These are phyloP conservation scores for Globisporangium megalacanthum DNA, from an alignment of 352 stramenopile genomes.

Conservation along the genomic window DNA sequence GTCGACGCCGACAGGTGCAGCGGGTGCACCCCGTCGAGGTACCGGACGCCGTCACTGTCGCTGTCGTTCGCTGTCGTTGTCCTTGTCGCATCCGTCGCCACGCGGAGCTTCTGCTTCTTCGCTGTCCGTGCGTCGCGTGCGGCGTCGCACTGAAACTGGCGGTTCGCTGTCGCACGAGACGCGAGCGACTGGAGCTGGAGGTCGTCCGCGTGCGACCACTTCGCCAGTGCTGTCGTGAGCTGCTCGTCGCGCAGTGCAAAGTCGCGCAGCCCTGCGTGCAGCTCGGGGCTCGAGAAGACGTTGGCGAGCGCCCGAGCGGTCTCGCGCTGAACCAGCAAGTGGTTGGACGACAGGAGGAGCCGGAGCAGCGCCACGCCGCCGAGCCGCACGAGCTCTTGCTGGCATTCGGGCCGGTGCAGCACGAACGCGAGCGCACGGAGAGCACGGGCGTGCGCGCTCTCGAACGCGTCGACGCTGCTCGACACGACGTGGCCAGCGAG, in stretches of 20 bases:
- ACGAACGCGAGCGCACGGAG: slow-evolving; percentile 61
- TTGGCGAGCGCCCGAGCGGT: slow-evolving; percentile 62
- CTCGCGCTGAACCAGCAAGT: slow-evolving; percentile 45
- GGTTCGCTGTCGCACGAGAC: slow-evolving; percentile 52
- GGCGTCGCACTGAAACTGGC: slow-evolving; percentile 11
- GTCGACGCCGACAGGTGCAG: slow-evolving; percentile 42
- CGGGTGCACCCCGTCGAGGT: slow-evolving; percentile 66
- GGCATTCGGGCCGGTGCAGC: slow-evolving; percentile 41
- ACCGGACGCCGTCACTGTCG: slow-evolving; percentile 30
- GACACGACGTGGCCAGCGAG: slow-evolving; percentile 25
- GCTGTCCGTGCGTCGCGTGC: neutral
- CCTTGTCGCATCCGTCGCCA: neutral
- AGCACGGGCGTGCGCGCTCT: slow-evolving; percentile 49
- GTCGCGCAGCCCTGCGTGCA: slow-evolving; percentile 24
- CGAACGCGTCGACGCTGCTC: slow-evolving; percentile 22
- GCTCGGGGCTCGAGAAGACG: slow-evolving; percentile 48
- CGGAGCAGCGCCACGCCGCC: slow-evolving; percentile 57
- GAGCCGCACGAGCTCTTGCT: slow-evolving; percentile 40
- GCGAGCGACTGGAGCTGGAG: slow-evolving; percentile 44
- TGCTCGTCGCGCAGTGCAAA: slow-evolving; percentile 36
- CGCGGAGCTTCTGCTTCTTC: neutral
- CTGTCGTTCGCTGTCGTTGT: neutral
- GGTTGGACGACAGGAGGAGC: slow-evolving; percentile 34
- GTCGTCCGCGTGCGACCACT: slow-evolving; percentile 41
- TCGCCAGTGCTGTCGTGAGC: slow-evolving; percentile 30